Evolutionary conservation across 768 basidiomycete genomes (phyloP).

Genomic region (Solioccasus polychromus): DNA sequence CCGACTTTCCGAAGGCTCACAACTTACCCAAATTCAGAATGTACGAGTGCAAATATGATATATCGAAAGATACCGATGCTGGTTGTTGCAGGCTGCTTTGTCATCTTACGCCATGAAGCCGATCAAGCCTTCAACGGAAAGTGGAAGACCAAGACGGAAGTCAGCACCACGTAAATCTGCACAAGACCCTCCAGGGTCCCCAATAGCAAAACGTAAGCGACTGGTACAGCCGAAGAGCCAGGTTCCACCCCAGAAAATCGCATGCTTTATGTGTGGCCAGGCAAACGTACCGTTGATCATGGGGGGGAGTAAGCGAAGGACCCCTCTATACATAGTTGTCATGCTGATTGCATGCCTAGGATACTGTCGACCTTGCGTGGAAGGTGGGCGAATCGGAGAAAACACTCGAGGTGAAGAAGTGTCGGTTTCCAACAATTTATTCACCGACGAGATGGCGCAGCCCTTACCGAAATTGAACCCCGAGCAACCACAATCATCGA

Average conservation of each 20-base stretch:
- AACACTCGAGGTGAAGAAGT: slow-evolving; percentile 15
- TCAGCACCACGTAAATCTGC: slow-evolving; percentile 30
- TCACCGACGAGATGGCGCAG: slow-evolving; percentile 1
- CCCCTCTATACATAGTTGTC: neutral
- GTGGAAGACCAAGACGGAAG: slow-evolving; percentile 36
- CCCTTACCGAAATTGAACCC: slow-evolving; percentile 1
- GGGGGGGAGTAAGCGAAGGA: slow-evolving; percentile 60
- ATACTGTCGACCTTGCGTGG: slow-evolving; percentile 67
- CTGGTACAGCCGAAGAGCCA: slow-evolving; percentile 33
- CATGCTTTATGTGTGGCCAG: slow-evolving; percentile 60
- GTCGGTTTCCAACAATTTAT: slow-evolving; percentile 1
- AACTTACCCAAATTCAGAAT: slow-evolving; percentile 57
- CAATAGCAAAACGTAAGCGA: slow-evolving; percentile 42
- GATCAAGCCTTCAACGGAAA: slow-evolving; percentile 50
- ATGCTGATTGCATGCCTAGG: slow-evolving; percentile 36
- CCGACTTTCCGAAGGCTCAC: slow-evolving; percentile 51
- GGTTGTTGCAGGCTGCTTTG: slow-evolving; percentile 37
- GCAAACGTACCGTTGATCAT: slow-evolving; percentile 73
- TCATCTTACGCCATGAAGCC: slow-evolving; percentile 53
- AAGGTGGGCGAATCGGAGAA: slow-evolving; percentile 44
- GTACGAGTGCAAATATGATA: slow-evolving; percentile 35
- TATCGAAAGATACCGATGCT: neutral
- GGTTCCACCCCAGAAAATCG: slow-evolving; percentile 41
- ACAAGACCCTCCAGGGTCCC: slow-evolving; percentile 18
- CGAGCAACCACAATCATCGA: neutral